phyloP scores from a whole-genome alignment of 2,329 filamentous ascomycete species.

The Botrytis galanthina region DNA sequence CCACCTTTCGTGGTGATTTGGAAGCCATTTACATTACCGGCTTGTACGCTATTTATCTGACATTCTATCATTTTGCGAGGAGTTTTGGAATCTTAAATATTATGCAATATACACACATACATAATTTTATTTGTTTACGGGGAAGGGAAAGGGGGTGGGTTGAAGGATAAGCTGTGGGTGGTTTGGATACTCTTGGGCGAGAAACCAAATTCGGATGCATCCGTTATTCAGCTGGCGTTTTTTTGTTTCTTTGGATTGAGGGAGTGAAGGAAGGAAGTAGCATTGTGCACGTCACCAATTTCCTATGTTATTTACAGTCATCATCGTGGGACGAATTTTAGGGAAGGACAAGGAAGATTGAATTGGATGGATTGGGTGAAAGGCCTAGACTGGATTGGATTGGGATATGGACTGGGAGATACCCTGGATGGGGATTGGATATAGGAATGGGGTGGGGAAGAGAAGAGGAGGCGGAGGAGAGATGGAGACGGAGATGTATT shows the following conservation, averaged over 20 bases:
- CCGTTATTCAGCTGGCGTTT: constrained; percentile 18
- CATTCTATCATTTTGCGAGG: background rate
- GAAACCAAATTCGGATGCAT: background rate
- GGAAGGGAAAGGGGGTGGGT: background rate
- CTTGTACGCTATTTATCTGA: constrained; percentile 11
- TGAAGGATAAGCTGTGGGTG: background rate
- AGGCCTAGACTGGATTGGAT: background rate
- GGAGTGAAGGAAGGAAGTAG: background rate
- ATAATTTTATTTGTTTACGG: constrained; percentile 23
- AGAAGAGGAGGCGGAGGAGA: background rate
- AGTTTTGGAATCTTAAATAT: background rate
- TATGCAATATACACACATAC: background rate
- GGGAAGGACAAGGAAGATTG: background rate
- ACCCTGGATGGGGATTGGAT: background rate
- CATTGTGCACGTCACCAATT: background rate
- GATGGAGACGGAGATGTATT: background rate
- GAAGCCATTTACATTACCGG: background rate
- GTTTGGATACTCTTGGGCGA: background rate
- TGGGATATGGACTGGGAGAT: background rate
- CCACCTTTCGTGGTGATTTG: background rate
- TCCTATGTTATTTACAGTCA: constrained; percentile 1
- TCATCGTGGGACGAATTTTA: background rate
- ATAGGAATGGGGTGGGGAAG: background rate
- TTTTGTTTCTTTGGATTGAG: background rate
- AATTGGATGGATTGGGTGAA: background rate